Evolutionary conservation across 2,329 filamentous ascomycete genomes (phyloP).

Genomic region (Talaromyces rugulosus): DNA sequence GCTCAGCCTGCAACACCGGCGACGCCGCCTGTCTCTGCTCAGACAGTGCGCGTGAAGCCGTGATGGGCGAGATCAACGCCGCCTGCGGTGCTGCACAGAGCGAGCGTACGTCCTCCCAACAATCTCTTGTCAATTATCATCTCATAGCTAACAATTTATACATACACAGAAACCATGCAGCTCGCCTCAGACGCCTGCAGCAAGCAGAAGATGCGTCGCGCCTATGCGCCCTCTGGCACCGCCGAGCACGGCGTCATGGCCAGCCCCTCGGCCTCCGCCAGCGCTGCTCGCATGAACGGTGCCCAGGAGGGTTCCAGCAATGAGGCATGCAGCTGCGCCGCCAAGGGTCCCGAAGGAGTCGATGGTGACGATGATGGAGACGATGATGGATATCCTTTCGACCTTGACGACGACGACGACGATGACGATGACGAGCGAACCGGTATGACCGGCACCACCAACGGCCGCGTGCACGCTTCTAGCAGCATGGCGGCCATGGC

Average conservation of each 20-base stretch:
- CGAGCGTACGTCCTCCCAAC: neutral
- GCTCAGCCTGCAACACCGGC: slow-evolving; percentile 11
- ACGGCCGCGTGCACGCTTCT: slow-evolving; percentile 6
- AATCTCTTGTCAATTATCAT: neutral
- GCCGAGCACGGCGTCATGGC: neutral
- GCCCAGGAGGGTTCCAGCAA: neutral
- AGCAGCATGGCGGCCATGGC: slow-evolving; percentile 4
- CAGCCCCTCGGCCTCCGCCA: slow-evolving; percentile 5
- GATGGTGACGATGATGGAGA: neutral
- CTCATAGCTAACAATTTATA: neutral
- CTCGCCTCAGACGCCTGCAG: slow-evolving; percentile 8
- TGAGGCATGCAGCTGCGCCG: slow-evolving; percentile 7
- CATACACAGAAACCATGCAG: slow-evolving; percentile 4
- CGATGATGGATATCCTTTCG: too few relatives aligned
- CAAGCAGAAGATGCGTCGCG: slow-evolving; percentile 9
- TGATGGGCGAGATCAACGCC: slow-evolving; percentile 10
- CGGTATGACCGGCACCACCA: neutral
- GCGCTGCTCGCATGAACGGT: slow-evolving; percentile 6
- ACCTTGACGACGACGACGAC: neutral
- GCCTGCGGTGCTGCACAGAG: slow-evolving; percentile 9
- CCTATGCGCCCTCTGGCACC: slow-evolving; percentile 7
- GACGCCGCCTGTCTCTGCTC: slow-evolving; percentile 13
- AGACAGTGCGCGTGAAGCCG: slow-evolving; percentile 3
- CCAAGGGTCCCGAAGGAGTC: neutral
- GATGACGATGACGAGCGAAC: neutral